Percentiles rank a stretch among this genome's conserved stretches.
phyloP scores from a whole-genome alignment of 1,284 basidiomycete genomes.

The Austroboletus rostrupii region DNA sequence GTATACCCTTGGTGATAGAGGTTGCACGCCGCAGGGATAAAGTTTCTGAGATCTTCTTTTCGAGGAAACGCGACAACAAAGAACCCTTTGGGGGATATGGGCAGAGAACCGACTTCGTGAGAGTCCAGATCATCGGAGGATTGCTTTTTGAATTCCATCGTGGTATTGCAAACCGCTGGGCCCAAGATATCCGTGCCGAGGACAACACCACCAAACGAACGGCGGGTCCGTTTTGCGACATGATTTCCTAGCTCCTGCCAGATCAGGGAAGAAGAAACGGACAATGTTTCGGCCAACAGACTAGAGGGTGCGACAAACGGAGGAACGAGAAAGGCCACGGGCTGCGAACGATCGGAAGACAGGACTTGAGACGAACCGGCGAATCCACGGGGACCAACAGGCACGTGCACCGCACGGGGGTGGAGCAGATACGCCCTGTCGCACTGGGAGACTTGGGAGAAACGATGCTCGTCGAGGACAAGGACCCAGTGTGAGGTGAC shows the following conservation, averaged over 20 bases:
- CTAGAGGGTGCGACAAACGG: constrained; percentile 44
- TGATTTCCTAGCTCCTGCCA: constrained; percentile 45
- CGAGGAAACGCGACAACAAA: constrained; percentile 38
- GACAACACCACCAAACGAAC: constrained; percentile 24
- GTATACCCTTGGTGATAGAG: constrained; percentile 37
- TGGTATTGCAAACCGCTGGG: background rate
- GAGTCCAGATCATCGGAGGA: background rate
- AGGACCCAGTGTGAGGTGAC: constrained; percentile 48
- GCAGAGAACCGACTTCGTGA: background rate
- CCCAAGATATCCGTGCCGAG: constrained; percentile 16
- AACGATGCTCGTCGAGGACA: constrained; percentile 44
- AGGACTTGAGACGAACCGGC: constrained; percentile 28
- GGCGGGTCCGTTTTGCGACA: constrained; percentile 12
- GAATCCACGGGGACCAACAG: constrained; percentile 45
- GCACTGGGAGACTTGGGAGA: constrained; percentile 30
- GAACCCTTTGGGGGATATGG: constrained; percentile 15
- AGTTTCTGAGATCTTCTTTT: constrained; percentile 36
- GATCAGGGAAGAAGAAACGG: constrained; percentile 19
- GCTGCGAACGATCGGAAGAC: constrained; percentile 27
- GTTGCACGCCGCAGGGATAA: constrained; percentile 45
- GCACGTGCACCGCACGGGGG: constrained; percentile 34
- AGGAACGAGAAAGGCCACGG: constrained; percentile 50
- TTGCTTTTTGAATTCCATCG: background rate
- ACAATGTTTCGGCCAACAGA: constrained; percentile 27
- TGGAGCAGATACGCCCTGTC: constrained; percentile 36